Percentiles rank a stretch among this genome's conserved stretches.
phyloP scores from a whole-genome alignment of 1,284 basidiomycete species.

The Exobasidium rhododendri region DNA sequence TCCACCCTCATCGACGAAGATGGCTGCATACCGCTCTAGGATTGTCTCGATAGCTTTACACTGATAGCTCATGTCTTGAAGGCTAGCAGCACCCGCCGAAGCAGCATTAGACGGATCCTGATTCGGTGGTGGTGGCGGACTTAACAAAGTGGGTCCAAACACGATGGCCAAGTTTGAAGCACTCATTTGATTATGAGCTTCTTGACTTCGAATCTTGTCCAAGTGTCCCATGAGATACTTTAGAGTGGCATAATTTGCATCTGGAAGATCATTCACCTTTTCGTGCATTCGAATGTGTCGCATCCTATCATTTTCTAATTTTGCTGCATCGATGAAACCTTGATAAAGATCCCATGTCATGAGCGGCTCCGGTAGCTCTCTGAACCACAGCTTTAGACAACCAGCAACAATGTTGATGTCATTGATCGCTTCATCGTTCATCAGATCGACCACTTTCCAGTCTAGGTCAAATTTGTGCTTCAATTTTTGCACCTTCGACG shows the following conservation, averaged over 20 bases:
- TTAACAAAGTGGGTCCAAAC: conserved; percentile 82
- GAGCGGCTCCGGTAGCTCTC: conserved; percentile 91
- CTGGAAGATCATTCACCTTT: conserved; percentile 92
- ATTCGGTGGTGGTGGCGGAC: conserved; percentile 39
- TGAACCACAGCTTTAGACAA: conserved; percentile 90
- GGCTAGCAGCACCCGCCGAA: conserved; percentile 23
- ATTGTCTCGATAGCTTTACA: conserved; percentile 52
- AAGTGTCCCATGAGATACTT: conserved; percentile 94
- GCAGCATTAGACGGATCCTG: conserved; percentile 8
- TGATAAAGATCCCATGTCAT: conserved; percentile 79
- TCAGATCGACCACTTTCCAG: conserved; percentile 46
- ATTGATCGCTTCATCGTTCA: conserved; percentile 57
- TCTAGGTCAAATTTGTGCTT: conserved; percentile 73
- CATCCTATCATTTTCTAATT: conserved; percentile 86
- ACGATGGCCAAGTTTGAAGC: conserved; percentile 91
- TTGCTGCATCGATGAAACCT: conserved; percentile 87
- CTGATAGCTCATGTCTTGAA: conserved; percentile 53
- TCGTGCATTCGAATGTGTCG: conserved; percentile 93
- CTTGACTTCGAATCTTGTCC: conserved; percentile 60
- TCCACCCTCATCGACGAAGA: conserved; percentile 41
- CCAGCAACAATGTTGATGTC: conserved; percentile 96
- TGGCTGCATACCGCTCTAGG: conserved; percentile 48
- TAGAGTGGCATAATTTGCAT: conserved; percentile 94
- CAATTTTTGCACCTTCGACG: conserved; percentile 78
- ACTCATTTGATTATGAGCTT: conserved; percentile 79